Percentiles rank a stretch among this genome's conserved stretches.
phyloP scores from a whole-genome alignment of 2,329 filamentous ascomycete genomes.

The Talaromyces sp. region DNA sequence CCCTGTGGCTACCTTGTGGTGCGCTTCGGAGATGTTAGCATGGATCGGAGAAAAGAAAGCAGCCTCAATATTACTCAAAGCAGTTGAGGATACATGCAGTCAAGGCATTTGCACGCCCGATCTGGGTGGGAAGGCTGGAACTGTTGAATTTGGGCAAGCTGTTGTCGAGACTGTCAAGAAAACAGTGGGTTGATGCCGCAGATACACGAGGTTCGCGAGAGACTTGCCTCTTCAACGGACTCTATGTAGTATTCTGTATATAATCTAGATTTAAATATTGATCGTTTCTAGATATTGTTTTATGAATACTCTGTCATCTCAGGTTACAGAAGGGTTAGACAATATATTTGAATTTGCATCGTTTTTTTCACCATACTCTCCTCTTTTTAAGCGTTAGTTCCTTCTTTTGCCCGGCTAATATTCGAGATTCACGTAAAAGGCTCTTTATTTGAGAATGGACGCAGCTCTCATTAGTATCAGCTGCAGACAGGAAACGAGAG shows the following conservation, averaged over 20 bases:
- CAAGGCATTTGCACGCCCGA: slow-evolving; percentile 51
- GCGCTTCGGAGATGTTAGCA: slow-evolving; percentile 59
- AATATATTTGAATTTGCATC: background rate
- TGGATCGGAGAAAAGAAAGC: slow-evolving; percentile 56
- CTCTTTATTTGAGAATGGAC: too few species aligned
- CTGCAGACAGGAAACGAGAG: too few species aligned
- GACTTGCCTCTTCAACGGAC: too few species aligned
- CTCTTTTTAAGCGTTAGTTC: too few species aligned
- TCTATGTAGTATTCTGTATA: background rate
- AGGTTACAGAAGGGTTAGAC: background rate
- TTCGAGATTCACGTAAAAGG: too few species aligned
- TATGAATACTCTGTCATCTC: background rate
- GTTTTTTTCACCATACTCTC: too few species aligned
- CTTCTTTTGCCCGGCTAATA: too few species aligned
- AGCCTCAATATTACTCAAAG: slow-evolving; percentile 53
- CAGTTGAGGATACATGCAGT: slow-evolving; percentile 55
- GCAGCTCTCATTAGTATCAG: too few species aligned
- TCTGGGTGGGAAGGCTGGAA: slow-evolving; percentile 52
- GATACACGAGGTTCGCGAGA: background rate
- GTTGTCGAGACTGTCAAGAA: slow-evolving; percentile 25
- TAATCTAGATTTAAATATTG: background rate
- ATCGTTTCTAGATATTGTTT: background rate
- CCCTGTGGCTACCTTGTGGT: slow-evolving; percentile 62
- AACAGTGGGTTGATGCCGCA: background rate
- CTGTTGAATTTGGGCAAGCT: slow-evolving; percentile 54